Base-by-base conservation (phyloP, 371 early-diverging fungal species). In the Cokeromyces recurvatus region DNA sequence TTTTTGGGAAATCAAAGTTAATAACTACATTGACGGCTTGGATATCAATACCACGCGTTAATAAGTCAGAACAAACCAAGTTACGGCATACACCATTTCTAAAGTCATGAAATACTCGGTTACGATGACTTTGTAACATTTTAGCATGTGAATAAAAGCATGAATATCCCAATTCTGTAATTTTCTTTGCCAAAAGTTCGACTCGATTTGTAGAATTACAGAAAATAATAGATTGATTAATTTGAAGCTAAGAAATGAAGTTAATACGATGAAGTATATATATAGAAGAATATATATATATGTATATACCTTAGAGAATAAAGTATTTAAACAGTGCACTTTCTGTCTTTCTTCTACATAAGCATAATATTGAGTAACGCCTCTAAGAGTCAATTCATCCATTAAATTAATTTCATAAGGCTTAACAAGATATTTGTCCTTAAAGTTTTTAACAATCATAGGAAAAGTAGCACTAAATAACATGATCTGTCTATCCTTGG, bases 1-100 rank as follows among this genome's bases (percentile, higher is more conserved):
- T 95, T 68, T 94, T 91, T 41, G 99, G 98, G 67, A 98, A 94
- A 74, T 99, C 99, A 86, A 96, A 99, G 81, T 99, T 99, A 79
- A 99, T 97, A 43, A 99, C 99, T 14, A 97, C 94, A 71, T 98
- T 98, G 39, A 99, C 95, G 25, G 92, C 94, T 63, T 95, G 97
- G 58, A 97, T 97, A 77, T 99, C 99, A 57, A 99, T 97, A 74
- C 99, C 99, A 56, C 99, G 85, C 3, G 99, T 95, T 48, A 97
- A 75, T 48, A 99, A 77, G 76, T 99, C 99, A 31, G 95, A 91
- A 75, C 95, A 94, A 38, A 97, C 96, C 19, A 97, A 69, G 61
- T 95, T 94, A 49, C 97, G 86, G 66, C 93, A 94, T 36, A 92
- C 90, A 32, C 94, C 95, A 57, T 89, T 91, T 49, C 95, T 79